Conservation (phyloP, 352 stramenopile genomes). For the Globisporangium perplexum region DNA sequence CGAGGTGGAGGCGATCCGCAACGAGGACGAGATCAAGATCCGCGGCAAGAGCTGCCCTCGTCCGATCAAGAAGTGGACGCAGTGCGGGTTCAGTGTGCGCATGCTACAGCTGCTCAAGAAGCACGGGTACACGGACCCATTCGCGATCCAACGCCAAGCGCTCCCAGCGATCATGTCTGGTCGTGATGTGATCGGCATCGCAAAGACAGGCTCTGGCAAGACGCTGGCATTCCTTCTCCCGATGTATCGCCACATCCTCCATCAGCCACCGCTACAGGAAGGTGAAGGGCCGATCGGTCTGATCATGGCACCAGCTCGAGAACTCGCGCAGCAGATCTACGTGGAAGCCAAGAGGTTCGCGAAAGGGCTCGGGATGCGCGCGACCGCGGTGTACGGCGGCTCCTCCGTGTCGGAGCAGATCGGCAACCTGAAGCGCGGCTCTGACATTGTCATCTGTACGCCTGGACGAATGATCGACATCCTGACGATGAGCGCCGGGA, state of each 20-base stretch:
- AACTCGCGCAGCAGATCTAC: constrained; percentile 99
- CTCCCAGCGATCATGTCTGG: constrained; percentile 98
- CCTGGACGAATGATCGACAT: constrained; percentile 99
- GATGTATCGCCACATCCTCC: constrained; percentile 95
- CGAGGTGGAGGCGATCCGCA: constrained; percentile 70
- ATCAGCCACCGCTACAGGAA: constrained; percentile 88
- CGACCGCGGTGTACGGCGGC: constrained; percentile 95
- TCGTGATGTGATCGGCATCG: constrained; percentile 98
- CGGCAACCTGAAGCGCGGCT: constrained; percentile 97
- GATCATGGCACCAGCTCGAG: constrained; percentile 96
- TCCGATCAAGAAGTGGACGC: constrained; percentile 94
- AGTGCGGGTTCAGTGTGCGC: constrained; percentile 96
- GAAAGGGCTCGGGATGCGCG: constrained; percentile 88
- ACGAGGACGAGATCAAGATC: constrained; percentile 95
- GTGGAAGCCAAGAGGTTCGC: constrained; percentile 93
- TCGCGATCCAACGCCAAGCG: constrained; percentile 96
- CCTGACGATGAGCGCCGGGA: constrained; percentile 96
- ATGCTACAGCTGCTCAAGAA: constrained; percentile 94
- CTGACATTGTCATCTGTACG: constrained; percentile 97
- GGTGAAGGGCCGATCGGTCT: constrained; percentile 97
- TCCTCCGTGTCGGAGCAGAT: constrained; percentile 97
- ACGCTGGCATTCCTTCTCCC: constrained; percentile 89
- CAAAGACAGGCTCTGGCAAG: constrained; percentile 95
- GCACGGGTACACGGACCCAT: constrained; percentile 92
- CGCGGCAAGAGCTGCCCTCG: constrained; percentile 95